Evolutionary conservation across 164 flowering plant species (phyloP).

Genomic region (Piper longum): DNA sequence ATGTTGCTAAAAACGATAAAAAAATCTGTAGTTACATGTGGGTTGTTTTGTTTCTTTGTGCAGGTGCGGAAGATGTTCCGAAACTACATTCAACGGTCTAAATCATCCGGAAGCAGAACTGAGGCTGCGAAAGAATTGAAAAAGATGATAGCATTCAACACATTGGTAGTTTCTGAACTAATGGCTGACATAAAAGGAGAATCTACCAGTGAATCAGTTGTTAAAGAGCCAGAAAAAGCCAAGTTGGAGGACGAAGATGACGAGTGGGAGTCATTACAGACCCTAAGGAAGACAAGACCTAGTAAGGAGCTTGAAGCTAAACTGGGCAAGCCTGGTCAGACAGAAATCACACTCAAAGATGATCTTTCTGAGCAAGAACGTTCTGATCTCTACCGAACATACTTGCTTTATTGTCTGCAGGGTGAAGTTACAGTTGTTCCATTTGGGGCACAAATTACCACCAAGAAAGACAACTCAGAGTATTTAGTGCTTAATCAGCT

Average conservation of each 20-base stretch:
- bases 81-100: conserved; percentile 51
- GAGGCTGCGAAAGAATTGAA: conserved; percentile 77
- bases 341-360: conserved; percentile 78
- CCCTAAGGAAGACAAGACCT: conserved; percentile 55
- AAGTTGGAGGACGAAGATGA: conserved; percentile 43
- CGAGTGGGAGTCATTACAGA: conserved; percentile 68
- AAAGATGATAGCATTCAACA: conserved; percentile 79
- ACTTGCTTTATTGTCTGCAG: conserved; percentile 58
- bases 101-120: conserved; percentile 46
- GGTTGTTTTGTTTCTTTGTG: neutral
- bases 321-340: conserved; percentile 52
- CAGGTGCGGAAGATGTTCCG: conserved; percentile 69
- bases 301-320: conserved; percentile 34
- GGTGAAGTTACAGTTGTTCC: conserved; percentile 59
- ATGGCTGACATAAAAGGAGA: conserved; percentile 90
- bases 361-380: conserved; percentile 72
- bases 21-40: neutral
- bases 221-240: conserved; percentile 14
- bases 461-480: conserved; percentile 65
- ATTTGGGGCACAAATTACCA: conserved; percentile 55
- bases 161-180: conserved; percentile 66
- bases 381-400: conserved; percentile 70
- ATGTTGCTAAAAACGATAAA: neutral
- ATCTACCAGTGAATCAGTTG: conserved; percentile 37
- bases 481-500: conserved; percentile 59